Evolutionary conservation across 2,329 filamentous ascomycete genomes (phyloP).

Genomic region (Elsinoe ampelina): DNA sequence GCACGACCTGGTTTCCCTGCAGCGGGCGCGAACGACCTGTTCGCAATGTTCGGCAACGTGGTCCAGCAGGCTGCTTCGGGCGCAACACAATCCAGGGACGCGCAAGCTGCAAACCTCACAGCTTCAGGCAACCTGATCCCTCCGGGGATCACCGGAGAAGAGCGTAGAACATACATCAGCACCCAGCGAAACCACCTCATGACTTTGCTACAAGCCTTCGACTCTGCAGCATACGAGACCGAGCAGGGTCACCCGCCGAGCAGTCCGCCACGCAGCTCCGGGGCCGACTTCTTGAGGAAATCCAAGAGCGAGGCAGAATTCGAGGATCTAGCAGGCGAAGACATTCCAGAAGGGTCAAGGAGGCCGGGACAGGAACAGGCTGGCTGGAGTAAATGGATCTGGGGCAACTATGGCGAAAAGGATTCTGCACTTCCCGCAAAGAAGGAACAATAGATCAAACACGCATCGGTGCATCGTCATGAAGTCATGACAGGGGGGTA

Average conservation of each 20-base stretch:
- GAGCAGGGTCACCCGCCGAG: conserved; percentile 13
- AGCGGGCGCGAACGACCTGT: conserved; percentile 56
- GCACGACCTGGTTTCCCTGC: conserved; percentile 46
- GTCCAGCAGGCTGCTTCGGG: conserved; percentile 43
- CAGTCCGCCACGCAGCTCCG: conserved; percentile 18
- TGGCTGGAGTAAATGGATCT: conserved; percentile 29
- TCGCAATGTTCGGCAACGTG: conserved; percentile 65
- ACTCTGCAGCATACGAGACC: conserved; percentile 56
- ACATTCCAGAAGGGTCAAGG: conserved; percentile 25
- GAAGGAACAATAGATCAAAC: conserved; percentile 21
- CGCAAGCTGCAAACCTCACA: conserved; percentile 43
- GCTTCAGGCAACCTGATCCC: conserved; percentile 60
- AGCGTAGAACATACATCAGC: conserved; percentile 63
- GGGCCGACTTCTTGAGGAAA: conserved; percentile 55
- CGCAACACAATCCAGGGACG: conserved; percentile 28
- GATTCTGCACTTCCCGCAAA: conserved; percentile 24
- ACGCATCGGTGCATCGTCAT: conserved; percentile 4
- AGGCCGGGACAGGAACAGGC: conserved; percentile 21
- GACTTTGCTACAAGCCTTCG: conserved; percentile 65
- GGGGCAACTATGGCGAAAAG: conserved; percentile 31
- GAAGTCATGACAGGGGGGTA: conserved; percentile 4
- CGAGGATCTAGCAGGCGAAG: conserved; percentile 42
- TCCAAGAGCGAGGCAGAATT: conserved; percentile 83
- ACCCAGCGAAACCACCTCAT: conserved; percentile 70
- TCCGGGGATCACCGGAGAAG: conserved; percentile 56